Base-by-base conservation (phyloP, 2,329 filamentous ascomycete genomes). In the Didymella sp. region DNA sequence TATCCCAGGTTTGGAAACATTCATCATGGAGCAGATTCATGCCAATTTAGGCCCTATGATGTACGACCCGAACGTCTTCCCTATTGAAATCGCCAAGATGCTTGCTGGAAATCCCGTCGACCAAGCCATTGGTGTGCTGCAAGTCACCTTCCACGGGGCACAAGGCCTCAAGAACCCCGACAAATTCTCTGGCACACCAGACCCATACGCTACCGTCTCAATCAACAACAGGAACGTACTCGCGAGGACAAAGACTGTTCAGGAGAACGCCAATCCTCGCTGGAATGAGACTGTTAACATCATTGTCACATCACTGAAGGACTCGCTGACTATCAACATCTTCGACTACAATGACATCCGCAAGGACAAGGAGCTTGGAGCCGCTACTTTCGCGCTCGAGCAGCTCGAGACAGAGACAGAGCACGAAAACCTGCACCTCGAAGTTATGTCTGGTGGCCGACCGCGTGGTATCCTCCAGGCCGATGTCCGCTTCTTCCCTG, bases 241-340 rank as follows among this genome's bases (percentile, higher is more conserved):
- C 47, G 95, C 90, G 33, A 88, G 90, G 69, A 99, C 95, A 41
- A 97, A 98, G 83, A 90, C 87, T 2, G 80, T 97, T 60, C 85
- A 89, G 59, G 92, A 97, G 71, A 95, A 89, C 53, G 81, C 88
- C 47, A 96, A 92, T 71, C 95, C 95, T 6, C 86, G 89, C 68
- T 99, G 95, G 95, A 96, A 95, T 70, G 94, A 99, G 78, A 99
- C 95, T 0, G 87, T 97, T 72, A 97, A 97, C 74, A 87, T 98
- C 67, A 95, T 99, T 63, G 84, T 99, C 64, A 96, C 92, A 1
- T 96, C 92, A 4, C 89, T 96, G 73, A 90, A 90, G 56, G 95
- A 99, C 73, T 84, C 89, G 25, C 82, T 99, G 52, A 95, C 94
- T 21, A 84, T 99, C 53, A 87, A 90, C 53, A 76, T 96, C 27